These are phyloP conservation scores for Picochlorum sp. DNA, from an alignment of 139 green algal species.

Conservation along the genomic window DNA sequence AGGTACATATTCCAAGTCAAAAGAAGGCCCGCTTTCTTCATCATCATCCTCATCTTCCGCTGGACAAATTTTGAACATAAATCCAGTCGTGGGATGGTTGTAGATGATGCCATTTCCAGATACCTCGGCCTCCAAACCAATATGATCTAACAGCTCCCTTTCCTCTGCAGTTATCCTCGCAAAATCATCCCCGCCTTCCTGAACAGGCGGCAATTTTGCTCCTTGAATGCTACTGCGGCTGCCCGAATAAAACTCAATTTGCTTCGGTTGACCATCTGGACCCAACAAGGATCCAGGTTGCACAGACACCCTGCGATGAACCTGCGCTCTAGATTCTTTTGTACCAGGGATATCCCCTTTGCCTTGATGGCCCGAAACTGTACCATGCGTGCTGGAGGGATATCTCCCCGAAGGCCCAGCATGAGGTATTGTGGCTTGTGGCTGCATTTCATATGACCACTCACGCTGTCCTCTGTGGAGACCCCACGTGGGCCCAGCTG, in stretches of 20 bases:
- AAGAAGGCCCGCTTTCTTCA: neutral
- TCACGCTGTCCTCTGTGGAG: neutral
- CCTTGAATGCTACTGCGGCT: neutral
- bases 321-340: neutral
- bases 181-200: neutral
- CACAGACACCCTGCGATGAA: neutral
- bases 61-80: constrained; percentile 4
- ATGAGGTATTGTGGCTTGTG: neutral
- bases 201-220: neutral
- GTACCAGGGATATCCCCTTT: neutral
- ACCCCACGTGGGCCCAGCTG: neutral
- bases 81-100: neutral
- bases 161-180: neutral
- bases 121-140: neutral
- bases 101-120: neutral
- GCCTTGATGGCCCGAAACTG: no score
- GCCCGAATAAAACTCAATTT: constrained; percentile 2
- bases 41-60: neutral
- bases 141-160: neutral
- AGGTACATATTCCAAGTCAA: constrained; percentile 5
- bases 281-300: neutral
- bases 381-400: no score
- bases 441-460: neutral
- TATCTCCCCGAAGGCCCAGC: neutral
- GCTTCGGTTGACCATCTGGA: neutral